phyloP scores from a whole-genome alignment of 495 filamentous ascomycete species.

The Aspergillus bertholletiae region DNA sequence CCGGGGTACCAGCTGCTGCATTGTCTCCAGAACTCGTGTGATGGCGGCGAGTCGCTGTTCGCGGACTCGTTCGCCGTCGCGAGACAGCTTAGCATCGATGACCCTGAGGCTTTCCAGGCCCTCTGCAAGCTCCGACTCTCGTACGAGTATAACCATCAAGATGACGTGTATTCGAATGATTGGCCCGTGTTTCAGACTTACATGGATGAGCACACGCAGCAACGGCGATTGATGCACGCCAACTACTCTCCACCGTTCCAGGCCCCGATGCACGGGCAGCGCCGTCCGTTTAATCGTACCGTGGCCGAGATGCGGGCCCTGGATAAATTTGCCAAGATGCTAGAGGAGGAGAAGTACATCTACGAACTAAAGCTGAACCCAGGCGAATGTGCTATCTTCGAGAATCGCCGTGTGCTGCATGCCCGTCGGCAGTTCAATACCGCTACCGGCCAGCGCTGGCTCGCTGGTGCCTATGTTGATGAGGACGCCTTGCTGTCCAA shows the following conservation, averaged over 20 bases:
- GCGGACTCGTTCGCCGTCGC: slow-evolving; percentile 66
- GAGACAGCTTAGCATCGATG: slow-evolving; percentile 27
- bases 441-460: slow-evolving; percentile 57
- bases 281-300: background rate
- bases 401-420: slow-evolving; percentile 77
- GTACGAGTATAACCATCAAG: slow-evolving; percentile 68
- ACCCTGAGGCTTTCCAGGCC: slow-evolving; percentile 21
- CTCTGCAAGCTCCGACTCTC: slow-evolving; percentile 45
- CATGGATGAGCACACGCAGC: background rate
- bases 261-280: slow-evolving; percentile 30
- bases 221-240: slow-evolving; percentile 32
- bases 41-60: slow-evolving; percentile 81
- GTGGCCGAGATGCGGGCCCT: slow-evolving; percentile 35
- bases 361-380: slow-evolving; percentile 70
- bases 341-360: slow-evolving; percentile 48
- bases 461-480: slow-evolving; percentile 82
- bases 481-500: slow-evolving; percentile 59
- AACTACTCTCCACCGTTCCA: slow-evolving; percentile 77
- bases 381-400: slow-evolving; percentile 83
- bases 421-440: slow-evolving; percentile 69
- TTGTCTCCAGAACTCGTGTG: slow-evolving; percentile 69
- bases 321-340: slow-evolving; percentile 16
- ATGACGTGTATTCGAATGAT: slow-evolving; percentile 53
- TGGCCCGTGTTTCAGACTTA: slow-evolving; percentile 53
- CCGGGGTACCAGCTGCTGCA: slow-evolving; percentile 84